Percentiles rank a stretch among this genome's conserved stretches.
Evolutionary conservation across 1,139 yeast species (phyloP).

Genomic region (Citeromyces siamensis): DNA sequence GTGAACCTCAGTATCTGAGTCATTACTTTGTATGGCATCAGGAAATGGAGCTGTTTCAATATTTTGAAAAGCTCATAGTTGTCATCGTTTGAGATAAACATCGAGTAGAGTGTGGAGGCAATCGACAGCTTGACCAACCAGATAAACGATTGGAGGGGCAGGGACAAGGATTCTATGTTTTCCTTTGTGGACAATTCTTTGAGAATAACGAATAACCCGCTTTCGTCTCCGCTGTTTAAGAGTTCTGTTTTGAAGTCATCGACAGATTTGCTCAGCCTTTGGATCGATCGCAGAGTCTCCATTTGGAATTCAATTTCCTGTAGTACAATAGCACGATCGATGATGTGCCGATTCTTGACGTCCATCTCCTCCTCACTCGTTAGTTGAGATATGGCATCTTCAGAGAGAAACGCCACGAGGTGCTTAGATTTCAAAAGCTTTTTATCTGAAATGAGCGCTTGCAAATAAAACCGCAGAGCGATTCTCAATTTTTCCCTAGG

Average conservation of each 20-base stretch:
- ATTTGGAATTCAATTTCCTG: constrained; percentile 70
- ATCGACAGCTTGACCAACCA: constrained; percentile 77
- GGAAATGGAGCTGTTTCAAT: constrained; percentile 51
- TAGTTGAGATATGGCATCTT: constrained; percentile 22
- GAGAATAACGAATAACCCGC: constrained; percentile 36
- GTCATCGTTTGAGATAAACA: constrained; percentile 69
- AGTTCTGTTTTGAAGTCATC: constrained; percentile 38
- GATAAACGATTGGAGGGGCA: constrained; percentile 53
- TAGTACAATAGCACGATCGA: constrained; percentile 45
- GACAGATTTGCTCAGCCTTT: constrained; percentile 35
- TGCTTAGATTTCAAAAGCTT: constrained; percentile 42
- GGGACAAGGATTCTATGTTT: constrained; percentile 50
- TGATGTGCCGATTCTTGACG: constrained; percentile 36
- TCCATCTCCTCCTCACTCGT: constrained; percentile 37
- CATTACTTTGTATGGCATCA: constrained; percentile 69
- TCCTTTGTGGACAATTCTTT: constrained; percentile 46
- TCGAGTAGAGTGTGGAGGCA: constrained; percentile 72
- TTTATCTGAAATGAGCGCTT: constrained; percentile 34
- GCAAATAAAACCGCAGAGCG: constrained; percentile 62
- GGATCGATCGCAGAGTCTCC: constrained; percentile 39
- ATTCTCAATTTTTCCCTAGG: constrained; percentile 64
- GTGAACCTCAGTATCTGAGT: constrained; percentile 68
- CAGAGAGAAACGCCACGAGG: constrained; percentile 38
- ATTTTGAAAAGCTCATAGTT: constrained; percentile 65
- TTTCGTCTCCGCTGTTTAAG: constrained; percentile 26